These are phyloP conservation scores for Ganoderma lucidum DNA, from an alignment of 1,284 basidiomycete species.

Conservation along the genomic window DNA sequence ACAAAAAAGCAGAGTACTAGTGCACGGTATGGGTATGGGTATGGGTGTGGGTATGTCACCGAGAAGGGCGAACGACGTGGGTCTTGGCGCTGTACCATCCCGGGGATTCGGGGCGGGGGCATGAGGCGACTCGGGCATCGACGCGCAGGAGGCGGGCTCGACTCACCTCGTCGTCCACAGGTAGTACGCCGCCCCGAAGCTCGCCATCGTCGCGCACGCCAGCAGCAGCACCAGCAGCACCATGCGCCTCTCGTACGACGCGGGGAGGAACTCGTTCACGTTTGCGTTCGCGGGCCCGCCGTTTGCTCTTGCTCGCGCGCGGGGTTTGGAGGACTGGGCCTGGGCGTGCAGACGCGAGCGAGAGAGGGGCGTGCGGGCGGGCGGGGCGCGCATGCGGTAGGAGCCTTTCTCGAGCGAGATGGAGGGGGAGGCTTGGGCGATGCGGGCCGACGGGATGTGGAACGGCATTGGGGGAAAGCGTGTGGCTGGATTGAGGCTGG, in stretches of 20 bases:
- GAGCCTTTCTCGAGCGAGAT: constrained; percentile 67
- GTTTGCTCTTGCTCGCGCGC: constrained; percentile 2
- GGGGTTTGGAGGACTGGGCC: constrained; percentile 7
- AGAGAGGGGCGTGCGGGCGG: constrained; percentile 28
- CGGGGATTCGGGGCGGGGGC: background rate
- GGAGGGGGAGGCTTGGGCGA: constrained; percentile 60
- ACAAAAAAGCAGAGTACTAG: background rate
- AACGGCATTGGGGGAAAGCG: constrained; percentile 27
- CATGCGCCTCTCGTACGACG: constrained; percentile 40
- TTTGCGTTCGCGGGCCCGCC: background rate
- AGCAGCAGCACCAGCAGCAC: constrained; percentile 54
- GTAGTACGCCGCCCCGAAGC: constrained; percentile 69
- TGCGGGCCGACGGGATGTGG: constrained; percentile 33
- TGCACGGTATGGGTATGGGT: too few relatives aligned
- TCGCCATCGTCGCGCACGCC: constrained; percentile 55
- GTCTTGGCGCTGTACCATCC: background rate
- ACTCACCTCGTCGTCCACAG: constrained; percentile 69
- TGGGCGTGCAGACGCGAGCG: constrained; percentile 8
- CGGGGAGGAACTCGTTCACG: constrained; percentile 22
- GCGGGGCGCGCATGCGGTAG: constrained; percentile 64
- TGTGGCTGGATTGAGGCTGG: background rate
- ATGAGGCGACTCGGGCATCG: background rate
- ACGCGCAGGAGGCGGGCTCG: constrained; percentile 37
- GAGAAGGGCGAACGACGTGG: background rate
- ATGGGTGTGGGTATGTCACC: background rate